phyloP scores from a whole-genome alignment of 306 rosid genomes.

The Inga leiocalycina region DNA sequence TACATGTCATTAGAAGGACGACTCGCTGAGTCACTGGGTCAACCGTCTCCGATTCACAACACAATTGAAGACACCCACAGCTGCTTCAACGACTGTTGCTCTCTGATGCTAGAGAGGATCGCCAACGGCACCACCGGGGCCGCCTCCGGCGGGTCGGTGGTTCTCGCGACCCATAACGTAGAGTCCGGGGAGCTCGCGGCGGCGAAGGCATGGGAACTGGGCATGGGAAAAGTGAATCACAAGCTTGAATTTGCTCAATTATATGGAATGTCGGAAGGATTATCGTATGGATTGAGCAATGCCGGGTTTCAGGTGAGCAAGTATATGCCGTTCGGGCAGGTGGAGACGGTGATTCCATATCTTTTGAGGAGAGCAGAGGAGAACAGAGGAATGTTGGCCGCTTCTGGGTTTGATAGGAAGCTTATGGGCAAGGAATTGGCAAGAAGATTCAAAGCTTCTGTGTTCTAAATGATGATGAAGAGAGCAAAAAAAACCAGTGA shows the following conservation, averaged over 20 bases:
- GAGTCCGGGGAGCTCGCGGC: constrained; percentile 91
- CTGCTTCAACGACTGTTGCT: constrained; percentile 72
- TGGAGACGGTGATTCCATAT: constrained; percentile 80
- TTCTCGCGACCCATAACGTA: constrained; percentile 85
- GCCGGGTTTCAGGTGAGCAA: constrained; percentile 97
- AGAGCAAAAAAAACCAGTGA: neutral
- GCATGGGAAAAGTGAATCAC: constrained; percentile 69
- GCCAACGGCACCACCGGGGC: constrained; percentile 40
- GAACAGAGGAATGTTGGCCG: constrained; percentile 77
- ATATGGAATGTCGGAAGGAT: constrained; percentile 87
- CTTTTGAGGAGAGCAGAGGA: constrained; percentile 92
- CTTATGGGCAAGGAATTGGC: constrained; percentile 59
- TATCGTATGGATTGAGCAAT: constrained; percentile 77
- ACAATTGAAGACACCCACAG: constrained; percentile 69
- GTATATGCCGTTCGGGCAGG: constrained; percentile 92
- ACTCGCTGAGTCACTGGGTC: constrained; percentile 64
- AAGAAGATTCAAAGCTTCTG: neutral
- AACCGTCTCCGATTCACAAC: constrained; percentile 73
- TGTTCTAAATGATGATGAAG: neutral
- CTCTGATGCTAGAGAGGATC: constrained; percentile 66
- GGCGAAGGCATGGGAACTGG: constrained; percentile 70
- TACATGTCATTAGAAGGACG: constrained; percentile 77
- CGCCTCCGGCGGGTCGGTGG: constrained; percentile 55
- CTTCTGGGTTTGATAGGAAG: constrained; percentile 69
- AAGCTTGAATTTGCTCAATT: constrained; percentile 91